These are phyloP conservation scores for Boeremia exigua DNA, from an alignment of 2,329 filamentous ascomycete species.

Conservation along the genomic window DNA sequence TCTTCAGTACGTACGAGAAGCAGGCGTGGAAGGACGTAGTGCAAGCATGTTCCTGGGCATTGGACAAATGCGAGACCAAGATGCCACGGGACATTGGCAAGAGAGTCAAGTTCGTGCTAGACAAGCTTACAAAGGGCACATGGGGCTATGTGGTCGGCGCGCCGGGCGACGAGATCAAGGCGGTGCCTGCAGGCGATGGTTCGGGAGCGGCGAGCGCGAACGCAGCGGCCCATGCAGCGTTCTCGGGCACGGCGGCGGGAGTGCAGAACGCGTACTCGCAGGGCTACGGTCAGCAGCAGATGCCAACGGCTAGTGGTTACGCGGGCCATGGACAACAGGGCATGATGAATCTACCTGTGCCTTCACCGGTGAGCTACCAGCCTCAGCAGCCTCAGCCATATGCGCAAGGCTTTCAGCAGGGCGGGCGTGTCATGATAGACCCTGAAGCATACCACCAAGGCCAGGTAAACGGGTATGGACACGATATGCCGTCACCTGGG, in stretches of 20 bases:
- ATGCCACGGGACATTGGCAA: slow-evolving; percentile 34
- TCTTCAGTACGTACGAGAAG: slow-evolving; percentile 20
- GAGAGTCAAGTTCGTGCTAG: slow-evolving; percentile 34
- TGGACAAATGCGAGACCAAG: slow-evolving; percentile 31
- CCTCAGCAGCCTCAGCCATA: slow-evolving; percentile 3
- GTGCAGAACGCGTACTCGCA: slow-evolving; percentile 7
- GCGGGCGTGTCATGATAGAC: neutral
- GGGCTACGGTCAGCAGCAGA: slow-evolving; percentile 4
- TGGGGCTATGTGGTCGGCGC: slow-evolving; percentile 26
- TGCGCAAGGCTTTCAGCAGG: neutral
- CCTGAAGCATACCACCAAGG: neutral
- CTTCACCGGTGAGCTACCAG: neutral
- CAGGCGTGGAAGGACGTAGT: slow-evolving; percentile 34
- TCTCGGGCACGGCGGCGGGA: neutral
- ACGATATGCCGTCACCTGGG: neutral
- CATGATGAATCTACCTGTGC: slow-evolving; percentile 9
- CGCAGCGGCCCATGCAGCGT: slow-evolving; percentile 8
- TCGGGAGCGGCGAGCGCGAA: slow-evolving; percentile 15
- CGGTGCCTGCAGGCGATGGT: neutral
- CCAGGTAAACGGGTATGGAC: neutral
- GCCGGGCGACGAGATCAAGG: slow-evolving; percentile 2
- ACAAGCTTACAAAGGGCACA: slow-evolving; percentile 32
- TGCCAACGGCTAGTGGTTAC: slow-evolving; percentile 1
- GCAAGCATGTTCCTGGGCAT: slow-evolving; percentile 34
- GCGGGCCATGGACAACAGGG: slow-evolving; percentile 8